Evolutionary conservation across 371 early-diverging fungal species (phyloP), one percentile per base, ranked within the genome.

Genomic region (Lichtheimia corymbifera): DNA sequence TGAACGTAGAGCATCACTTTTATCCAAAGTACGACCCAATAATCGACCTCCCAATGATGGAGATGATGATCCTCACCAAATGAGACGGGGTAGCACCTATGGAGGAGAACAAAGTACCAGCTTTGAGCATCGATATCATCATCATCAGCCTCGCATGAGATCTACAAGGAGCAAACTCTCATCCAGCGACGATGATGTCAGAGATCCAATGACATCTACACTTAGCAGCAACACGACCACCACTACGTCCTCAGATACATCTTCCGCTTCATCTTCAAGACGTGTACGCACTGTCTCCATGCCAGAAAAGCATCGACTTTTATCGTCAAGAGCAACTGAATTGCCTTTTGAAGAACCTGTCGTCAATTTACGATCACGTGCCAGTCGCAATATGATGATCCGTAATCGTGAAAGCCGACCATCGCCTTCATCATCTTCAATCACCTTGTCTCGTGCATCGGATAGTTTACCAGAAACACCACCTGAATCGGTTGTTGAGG

Each of bases 1-100:
- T n/a, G 64, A 64, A 44, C 55, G 65, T 13, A 55, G 65, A 41
- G 24, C 41, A 15, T 60, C 61, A 6, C n/a, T 65, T 3, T 44
- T 56, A 9, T 47, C 47, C n/a, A 65, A 65, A 35, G 41, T n/a
- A 22, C 64, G 64, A 9, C 49, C 59, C 3, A 55, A 40, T 44
- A 40, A 53, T 30, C 24, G 57, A 40, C 52, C 51, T 14, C 18
- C 4, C 25, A 27, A 18, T 5, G n/a, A n/a, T n/a, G 44, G 24
- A 50, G 49, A 24, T 20, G 28, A 49, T 41, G 50, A 17, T 20
- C 22, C 1, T 20, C 17, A 44, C 9, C 52, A 45, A 42, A 20
- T 50, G 18, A 56, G 56, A 6, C 62, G 62, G 3, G 42, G 63
- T 22, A 58, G 58, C 17, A 58, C 58, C 4, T 35, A 44, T 44